Conservation (phyloP, 257 asterid genomes). For the Haberlea rhodopensis region DNA sequence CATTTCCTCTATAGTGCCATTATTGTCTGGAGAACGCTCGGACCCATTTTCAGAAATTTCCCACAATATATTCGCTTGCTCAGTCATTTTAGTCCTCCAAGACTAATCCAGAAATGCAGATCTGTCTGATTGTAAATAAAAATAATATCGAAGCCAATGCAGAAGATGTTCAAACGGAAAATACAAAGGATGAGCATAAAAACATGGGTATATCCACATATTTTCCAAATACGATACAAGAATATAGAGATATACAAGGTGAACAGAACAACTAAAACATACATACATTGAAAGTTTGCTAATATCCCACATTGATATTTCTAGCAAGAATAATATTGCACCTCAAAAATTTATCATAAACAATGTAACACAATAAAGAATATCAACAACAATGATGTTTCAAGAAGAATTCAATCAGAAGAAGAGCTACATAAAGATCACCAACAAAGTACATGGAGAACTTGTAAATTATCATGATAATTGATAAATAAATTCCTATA, state of each 20-base stretch:
- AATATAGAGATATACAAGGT: neutral
- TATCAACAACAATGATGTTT: neutral
- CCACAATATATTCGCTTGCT: constrained; percentile 30
- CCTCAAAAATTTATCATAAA: neutral
- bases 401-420: neutral
- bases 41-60: constrained; percentile 50
- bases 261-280: neutral
- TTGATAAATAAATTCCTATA: neutral
- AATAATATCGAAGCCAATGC: neutral
- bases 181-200: neutral
- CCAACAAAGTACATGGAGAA: neutral
- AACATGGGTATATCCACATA: neutral
- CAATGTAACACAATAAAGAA: neutral
- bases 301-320: neutral
- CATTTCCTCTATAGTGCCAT: constrained; percentile 53
- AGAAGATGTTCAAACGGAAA: neutral
- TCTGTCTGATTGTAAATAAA: constrained; percentile 16
- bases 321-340: neutral
- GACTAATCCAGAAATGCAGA: constrained; percentile 23
- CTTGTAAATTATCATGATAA: neutral
- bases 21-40: constrained; percentile 57
- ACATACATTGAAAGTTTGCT: neutral
- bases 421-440: neutral
- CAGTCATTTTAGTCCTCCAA: constrained; percentile 33
- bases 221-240: neutral